Percentiles rank a stretch among this genome's conserved stretches.
Conservation (phyloP, 805 yeast species). For the Candida manassasensis region DNA sequence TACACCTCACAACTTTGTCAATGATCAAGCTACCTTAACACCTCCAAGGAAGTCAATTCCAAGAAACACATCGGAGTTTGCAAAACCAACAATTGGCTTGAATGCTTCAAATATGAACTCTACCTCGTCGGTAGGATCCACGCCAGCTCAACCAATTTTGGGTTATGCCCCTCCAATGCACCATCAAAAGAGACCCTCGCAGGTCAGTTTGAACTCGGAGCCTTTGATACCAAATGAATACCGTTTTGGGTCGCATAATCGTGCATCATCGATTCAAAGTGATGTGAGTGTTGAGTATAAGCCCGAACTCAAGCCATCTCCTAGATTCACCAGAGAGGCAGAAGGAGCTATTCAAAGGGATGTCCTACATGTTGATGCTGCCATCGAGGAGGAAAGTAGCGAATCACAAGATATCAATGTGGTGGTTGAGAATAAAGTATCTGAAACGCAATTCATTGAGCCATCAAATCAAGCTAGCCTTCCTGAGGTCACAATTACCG, state of each 20-base stretch:
- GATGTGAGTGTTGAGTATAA: slow-evolving; percentile 30
- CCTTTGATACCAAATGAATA: background rate
- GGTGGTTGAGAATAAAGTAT: no score
- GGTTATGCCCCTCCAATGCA: background rate
- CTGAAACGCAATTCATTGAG: no score
- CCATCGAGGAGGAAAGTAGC: slow-evolving; percentile 4
- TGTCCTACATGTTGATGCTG: background rate
- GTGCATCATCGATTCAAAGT: slow-evolving; percentile 28
- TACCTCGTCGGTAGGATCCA: slow-evolving; percentile 1
- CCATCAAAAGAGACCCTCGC: background rate
- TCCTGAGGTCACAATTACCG: slow-evolving; percentile 1
- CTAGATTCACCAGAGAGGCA: slow-evolving; percentile 5
- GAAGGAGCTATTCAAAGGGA: background rate
- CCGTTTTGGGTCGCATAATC: slow-evolving; percentile 10
- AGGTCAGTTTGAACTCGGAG: background rate
- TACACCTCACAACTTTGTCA: background rate
- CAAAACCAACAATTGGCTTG: background rate
- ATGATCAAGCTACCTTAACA: slow-evolving; percentile 1
- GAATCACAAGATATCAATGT: slow-evolving; percentile 16
- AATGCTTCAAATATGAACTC: slow-evolving; percentile 2
- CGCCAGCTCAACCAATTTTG: background rate
- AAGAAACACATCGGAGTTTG: background rate
- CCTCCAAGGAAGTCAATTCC: slow-evolving; percentile 1
- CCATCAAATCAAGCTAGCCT: no score
- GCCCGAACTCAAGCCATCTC: slow-evolving; percentile 18